phyloP scores from a whole-genome alignment of 2,329 filamentous ascomycete species.

The Exophiala sp. region DNA sequence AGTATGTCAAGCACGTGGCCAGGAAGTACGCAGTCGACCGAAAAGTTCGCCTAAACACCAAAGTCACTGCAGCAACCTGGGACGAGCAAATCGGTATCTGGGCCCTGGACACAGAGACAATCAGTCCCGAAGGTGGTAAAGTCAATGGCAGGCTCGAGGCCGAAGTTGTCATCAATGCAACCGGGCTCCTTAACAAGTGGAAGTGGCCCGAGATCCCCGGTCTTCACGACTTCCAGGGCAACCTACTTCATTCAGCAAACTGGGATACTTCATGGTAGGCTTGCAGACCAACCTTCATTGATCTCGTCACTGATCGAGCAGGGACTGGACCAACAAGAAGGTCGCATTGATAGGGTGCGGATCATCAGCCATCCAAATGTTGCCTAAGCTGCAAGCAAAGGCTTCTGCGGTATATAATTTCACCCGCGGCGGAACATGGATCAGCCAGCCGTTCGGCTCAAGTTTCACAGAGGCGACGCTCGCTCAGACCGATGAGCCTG shows the following conservation, averaged over 20 bases:
- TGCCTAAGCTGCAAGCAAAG: constrained; percentile 38
- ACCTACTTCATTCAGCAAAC: constrained; percentile 38
- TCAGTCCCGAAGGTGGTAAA: background rate
- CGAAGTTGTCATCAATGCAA: constrained; percentile 5
- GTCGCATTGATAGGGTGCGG: constrained; percentile 28
- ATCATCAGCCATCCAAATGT: constrained; percentile 27
- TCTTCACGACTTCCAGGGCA: constrained; percentile 33
- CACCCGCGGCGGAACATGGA: constrained; percentile 26
- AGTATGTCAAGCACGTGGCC: constrained; percentile 11
- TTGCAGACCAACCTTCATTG: background rate
- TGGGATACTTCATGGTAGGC: constrained; percentile 33
- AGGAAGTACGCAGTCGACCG: constrained; percentile 41
- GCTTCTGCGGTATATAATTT: constrained; percentile 29
- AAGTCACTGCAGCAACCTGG: constrained; percentile 53
- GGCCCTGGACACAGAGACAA: background rate
- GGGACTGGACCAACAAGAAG: constrained; percentile 21
- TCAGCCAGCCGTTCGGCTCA: constrained; percentile 13
- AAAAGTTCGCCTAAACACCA: constrained; percentile 57
- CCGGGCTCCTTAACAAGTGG: constrained; percentile 38
- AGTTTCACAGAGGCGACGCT: background rate
- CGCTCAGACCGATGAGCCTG: background rate
- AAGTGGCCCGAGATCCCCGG: constrained; percentile 27
- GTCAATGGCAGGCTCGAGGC: background rate
- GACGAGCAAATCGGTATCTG: constrained; percentile 40
- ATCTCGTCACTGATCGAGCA: background rate